Conservation (phyloP, 805 yeast genomes). For the Yamadazyma nakazawae region DNA sequence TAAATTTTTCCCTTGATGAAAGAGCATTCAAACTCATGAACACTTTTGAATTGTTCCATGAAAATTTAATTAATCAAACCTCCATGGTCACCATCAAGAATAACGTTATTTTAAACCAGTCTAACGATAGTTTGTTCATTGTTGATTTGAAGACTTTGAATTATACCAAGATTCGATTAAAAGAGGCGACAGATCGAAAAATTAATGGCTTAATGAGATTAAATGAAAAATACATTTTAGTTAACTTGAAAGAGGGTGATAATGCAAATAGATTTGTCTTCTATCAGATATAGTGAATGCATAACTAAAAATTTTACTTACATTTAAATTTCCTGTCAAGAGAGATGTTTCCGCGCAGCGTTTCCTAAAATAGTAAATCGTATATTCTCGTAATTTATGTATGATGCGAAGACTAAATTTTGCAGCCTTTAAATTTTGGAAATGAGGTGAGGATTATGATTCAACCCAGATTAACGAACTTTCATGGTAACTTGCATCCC, state of each 20-base stretch:
- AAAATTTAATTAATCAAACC: conserved; percentile 12
- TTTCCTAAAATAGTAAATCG: neutral
- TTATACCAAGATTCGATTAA: neutral
- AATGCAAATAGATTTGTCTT: conserved; percentile 11
- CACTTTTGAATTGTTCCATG: conserved; percentile 9
- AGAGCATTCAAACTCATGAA: conserved; percentile 5
- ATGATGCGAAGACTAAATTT: too few relatives aligned
- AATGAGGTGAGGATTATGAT: too few relatives aligned
- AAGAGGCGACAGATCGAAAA: conserved; percentile 7
- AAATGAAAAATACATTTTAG: conserved; percentile 9
- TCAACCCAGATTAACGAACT: too few relatives aligned
- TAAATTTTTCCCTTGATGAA: neutral
- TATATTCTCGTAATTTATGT: neutral
- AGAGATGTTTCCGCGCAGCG: neutral
- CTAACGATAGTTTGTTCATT: conserved; percentile 11
- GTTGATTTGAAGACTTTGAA: conserved; percentile 10
- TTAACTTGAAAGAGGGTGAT: conserved; percentile 11
- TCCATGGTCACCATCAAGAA: conserved; percentile 11
- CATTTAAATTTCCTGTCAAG: neutral
- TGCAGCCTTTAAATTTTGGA: neutral
- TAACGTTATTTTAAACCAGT: conserved; percentile 11
- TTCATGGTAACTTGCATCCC: too few relatives aligned
- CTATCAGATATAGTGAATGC: conserved; percentile 9
- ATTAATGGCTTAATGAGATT: conserved; percentile 13
- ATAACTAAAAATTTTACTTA: neutral